These are phyloP conservation scores for Amniculicola lignicola DNA, from an alignment of 495 filamentous ascomycete genomes.

Conservation along the genomic window DNA sequence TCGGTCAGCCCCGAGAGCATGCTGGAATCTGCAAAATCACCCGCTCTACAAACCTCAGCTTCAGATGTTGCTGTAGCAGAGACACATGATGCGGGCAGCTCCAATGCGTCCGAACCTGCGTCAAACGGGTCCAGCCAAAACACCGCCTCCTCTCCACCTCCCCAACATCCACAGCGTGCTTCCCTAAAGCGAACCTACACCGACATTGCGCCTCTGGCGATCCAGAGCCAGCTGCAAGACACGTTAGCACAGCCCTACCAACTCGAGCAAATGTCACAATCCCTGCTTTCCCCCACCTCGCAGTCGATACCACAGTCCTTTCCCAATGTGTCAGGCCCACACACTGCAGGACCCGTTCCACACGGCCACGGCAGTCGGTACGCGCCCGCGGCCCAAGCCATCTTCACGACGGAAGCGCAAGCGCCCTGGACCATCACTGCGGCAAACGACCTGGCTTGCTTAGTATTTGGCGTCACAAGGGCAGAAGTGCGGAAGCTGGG, in stretches of 20 bases:
- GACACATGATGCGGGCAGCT: too few species aligned
- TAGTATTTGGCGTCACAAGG: conserved; percentile 92
- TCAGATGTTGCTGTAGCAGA: too few species aligned
- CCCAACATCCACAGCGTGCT: conserved; percentile 49
- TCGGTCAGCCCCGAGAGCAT: conserved; percentile 53
- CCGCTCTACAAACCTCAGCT: conserved; percentile 9
- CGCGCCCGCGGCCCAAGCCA: conserved; percentile 88
- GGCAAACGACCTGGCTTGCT: conserved; percentile 94
- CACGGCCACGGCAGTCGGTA: conserved; percentile 80
- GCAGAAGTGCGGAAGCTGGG: conserved; percentile 91
- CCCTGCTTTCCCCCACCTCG: conserved; percentile 47
- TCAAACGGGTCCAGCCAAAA: conserved; percentile 14
- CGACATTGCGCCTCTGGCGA: conserved; percentile 64
- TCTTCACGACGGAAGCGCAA: conserved; percentile 87
- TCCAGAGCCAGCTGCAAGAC: conserved; percentile 85
- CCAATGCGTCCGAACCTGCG: background rate
- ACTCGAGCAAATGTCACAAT: conserved; percentile 33
- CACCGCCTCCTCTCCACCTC: conserved; percentile 13
- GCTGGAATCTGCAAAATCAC: conserved; percentile 39
- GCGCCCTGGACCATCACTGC: conserved; percentile 93
- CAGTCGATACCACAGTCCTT: conserved; percentile 31
- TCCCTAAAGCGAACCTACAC: conserved; percentile 86
- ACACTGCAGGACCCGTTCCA: conserved; percentile 31
- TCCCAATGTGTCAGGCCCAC: conserved; percentile 12
- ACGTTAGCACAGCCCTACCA: conserved; percentile 79